phyloP scores from a whole-genome alignment of 2,329 filamentous ascomycete species.

The Eutypella sp. region DNA sequence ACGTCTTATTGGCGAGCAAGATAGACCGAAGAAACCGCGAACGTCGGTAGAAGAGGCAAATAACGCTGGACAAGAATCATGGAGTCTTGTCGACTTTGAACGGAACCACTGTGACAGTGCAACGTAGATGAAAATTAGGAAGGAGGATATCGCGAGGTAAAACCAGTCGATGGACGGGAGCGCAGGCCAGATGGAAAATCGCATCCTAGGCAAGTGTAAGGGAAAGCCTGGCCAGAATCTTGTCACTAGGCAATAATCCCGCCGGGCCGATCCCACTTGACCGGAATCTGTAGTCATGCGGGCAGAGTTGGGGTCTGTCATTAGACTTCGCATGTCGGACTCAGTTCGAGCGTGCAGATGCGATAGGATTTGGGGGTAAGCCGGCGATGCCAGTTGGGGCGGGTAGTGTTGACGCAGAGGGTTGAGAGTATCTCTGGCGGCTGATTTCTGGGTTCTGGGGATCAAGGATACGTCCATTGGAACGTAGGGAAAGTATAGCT shows the following conservation, averaged over 20 bases:
- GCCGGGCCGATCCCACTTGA: constrained; percentile 36
- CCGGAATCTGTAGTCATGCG: constrained; percentile 33
- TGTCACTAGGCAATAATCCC: constrained; percentile 19
- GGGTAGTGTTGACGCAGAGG: constrained; percentile 21
- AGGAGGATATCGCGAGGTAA: too few relatives aligned
- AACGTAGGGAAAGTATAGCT: constrained; percentile 60
- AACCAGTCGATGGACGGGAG: too few relatives aligned
- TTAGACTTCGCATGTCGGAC: constrained; percentile 12
- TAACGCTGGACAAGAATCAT: too few relatives aligned
- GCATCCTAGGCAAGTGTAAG: too few relatives aligned
- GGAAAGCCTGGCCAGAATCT: background rate
- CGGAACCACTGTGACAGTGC: too few relatives aligned
- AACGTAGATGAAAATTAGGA: too few relatives aligned
- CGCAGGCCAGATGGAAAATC: too few relatives aligned
- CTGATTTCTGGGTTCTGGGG: constrained; percentile 25
- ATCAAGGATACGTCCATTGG: constrained; percentile 49
- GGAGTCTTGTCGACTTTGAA: too few relatives aligned
- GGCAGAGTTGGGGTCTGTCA: constrained; percentile 13
- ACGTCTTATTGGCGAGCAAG: too few relatives aligned
- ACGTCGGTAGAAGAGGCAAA: too few relatives aligned
- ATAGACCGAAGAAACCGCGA: too few relatives aligned
- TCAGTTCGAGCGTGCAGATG: constrained; percentile 25
- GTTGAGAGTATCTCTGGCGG: constrained; percentile 24
- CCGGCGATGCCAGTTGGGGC: constrained; percentile 20
- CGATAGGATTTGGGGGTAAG: constrained; percentile 28